Evolutionary conservation across 2,329 filamentous ascomycete genomes (phyloP).

Genomic region (Colletotrichum limetticola): DNA sequence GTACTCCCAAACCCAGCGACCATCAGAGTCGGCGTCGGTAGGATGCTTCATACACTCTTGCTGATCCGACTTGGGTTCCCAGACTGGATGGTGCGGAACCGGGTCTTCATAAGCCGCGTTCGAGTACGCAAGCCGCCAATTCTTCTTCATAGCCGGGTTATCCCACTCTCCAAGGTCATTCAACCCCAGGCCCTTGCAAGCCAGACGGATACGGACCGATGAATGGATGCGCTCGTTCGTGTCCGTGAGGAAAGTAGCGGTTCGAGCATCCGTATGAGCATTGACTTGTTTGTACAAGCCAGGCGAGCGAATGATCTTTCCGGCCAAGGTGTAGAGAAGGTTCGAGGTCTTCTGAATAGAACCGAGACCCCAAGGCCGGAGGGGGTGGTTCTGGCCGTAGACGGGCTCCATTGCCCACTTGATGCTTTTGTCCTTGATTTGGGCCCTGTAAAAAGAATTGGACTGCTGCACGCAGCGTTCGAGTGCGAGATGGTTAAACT

Average conservation of each 20-base stretch:
- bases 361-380: constrained; percentile 61
- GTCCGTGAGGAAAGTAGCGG: constrained; percentile 54
- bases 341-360: constrained; percentile 52
- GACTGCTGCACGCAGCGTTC: constrained; percentile 50
- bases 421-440: constrained; percentile 31
- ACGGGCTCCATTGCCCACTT: constrained; percentile 61
- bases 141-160: constrained; percentile 53
- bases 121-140: constrained; percentile 56
- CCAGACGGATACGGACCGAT: constrained; percentile 64
- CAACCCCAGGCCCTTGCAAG: constrained; percentile 59
- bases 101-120: constrained; percentile 46
- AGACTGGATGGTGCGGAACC: constrained; percentile 44
- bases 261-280: constrained; percentile 48
- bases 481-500: constrained; percentile 57
- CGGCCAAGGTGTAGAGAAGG: constrained; percentile 55
- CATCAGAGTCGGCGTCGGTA: constrained; percentile 39
- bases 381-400: constrained; percentile 57
- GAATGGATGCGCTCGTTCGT: constrained; percentile 68
- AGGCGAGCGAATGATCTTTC: constrained; percentile 56
- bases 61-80: constrained; percentile 43
- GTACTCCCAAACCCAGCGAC: constrained; percentile 67
- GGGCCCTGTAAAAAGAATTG: constrained; percentile 40
- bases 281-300: constrained; percentile 60
- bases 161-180: constrained; percentile 61
- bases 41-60: constrained; percentile 34